Conservation (phyloP, 768 basidiomycete species). For the Rhizopogon vinicolor region DNA sequence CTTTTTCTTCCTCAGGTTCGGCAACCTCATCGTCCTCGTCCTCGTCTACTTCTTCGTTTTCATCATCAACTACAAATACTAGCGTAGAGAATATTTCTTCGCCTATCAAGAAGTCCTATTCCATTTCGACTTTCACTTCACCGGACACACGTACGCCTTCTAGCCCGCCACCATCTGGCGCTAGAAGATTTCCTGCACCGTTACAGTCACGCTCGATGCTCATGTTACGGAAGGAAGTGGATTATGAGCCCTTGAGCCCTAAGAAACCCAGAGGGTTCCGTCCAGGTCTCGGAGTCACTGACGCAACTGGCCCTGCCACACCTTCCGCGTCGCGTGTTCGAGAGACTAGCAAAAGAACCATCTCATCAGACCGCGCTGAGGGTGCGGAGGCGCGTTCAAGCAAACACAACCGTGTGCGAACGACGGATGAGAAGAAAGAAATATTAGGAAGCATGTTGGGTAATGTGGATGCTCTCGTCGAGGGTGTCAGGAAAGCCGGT, state of each 20-base stretch:
- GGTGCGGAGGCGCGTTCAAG: slow-evolving; percentile 9
- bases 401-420: slow-evolving; percentile 31
- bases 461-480: slow-evolving; percentile 88
- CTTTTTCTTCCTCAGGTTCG: slow-evolving; percentile 15
- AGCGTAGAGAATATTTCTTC: slow-evolving; percentile 31
- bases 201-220: slow-evolving; percentile 47
- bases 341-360: slow-evolving; percentile 3
- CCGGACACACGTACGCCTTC: slow-evolving; percentile 17
- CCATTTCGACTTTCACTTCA: slow-evolving; percentile 8
- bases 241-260: slow-evolving; percentile 71
- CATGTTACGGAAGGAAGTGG: slow-evolving; percentile 68
- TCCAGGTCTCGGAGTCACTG: slow-evolving; percentile 26
- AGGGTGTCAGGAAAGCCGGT: slow-evolving; percentile 80
- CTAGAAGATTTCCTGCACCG: slow-evolving; percentile 17
- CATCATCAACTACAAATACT: slow-evolving; percentile 27
- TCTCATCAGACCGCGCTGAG: not conserved
- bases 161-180: slow-evolving; percentile 20
- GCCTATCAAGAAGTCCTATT: slow-evolving; percentile 35
- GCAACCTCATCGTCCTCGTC: slow-evolving; percentile 20
- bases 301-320: slow-evolving; percentile 3
- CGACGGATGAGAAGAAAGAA: slow-evolving; percentile 81
- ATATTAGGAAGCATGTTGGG: slow-evolving; percentile 78
- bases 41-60: slow-evolving; percentile 37
- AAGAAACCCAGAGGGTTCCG: slow-evolving; percentile 40
- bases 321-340: slow-evolving; percentile 6